These are phyloP conservation scores for Fusarium sp. DNA, from an alignment of 2,329 filamentous ascomycete genomes.

Conservation along the genomic window DNA sequence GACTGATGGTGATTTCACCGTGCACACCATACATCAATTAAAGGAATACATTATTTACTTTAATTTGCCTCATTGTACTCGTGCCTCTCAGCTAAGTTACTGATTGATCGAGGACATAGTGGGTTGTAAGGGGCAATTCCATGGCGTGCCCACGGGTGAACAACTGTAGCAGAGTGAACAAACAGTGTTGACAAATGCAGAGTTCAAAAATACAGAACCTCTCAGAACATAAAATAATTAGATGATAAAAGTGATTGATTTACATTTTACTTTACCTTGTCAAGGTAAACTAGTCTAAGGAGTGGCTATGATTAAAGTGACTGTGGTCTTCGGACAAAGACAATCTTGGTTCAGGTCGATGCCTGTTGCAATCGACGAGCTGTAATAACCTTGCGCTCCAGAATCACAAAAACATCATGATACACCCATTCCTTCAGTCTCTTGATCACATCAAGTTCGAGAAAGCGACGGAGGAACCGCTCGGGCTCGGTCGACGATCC, in stretches of 20 bases:
- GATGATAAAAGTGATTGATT: not conserved
- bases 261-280: not conserved
- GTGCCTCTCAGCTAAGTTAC: no score
- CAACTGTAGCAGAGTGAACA: no score
- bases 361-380: not conserved
- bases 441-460: not conserved
- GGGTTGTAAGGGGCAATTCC: not conserved
- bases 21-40: not conserved
- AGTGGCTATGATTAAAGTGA: not conserved
- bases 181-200: no score
- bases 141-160: not conserved
- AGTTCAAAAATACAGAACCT: not conserved
- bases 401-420: not conserved
- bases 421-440: not conserved
- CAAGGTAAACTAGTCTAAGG: not conserved
- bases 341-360: not conserved
- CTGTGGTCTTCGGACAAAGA: not conserved
- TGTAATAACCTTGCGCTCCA: not conserved
- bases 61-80: no score
- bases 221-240: not conserved
- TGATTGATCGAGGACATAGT: no score
- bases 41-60: no score
- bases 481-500: not conserved
- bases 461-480: not conserved
- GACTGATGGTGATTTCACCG: not conserved